Base-by-base conservation (phyloP, 495 filamentous ascomycete species). In the Penicillium daleae region DNA sequence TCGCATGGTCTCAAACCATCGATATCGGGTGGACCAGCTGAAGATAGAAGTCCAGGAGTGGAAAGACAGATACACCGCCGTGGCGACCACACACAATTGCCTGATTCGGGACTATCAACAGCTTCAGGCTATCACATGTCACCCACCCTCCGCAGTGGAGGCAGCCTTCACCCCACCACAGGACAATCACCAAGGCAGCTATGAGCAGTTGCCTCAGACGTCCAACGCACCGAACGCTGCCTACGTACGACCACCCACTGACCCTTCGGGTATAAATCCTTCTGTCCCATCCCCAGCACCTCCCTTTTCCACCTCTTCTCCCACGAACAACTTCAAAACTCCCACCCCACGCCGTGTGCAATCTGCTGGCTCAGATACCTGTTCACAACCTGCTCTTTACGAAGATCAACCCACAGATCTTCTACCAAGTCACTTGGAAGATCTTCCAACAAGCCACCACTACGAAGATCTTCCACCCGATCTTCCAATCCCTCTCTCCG, bases 51-150 rank as follows among this genome's bases (percentile, higher is more conserved):
- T 39, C 15, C 17, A 56, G 21, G 51, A 46, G 12, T 66, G 62
- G 57, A 49, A 27, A 33, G 15, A 12, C 6, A 56, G 22, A 13
- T 60, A 57, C 31, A 17, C 21, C 7, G n/a, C 27, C 13, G 4
- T 65, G 21, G 57, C 57, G 2, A 50, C 24, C 7, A 63, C 33
- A 8, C 56, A 63, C 24, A 63, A 63, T 24, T 56, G n/a, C 22
- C 61, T 63, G 4, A n/a, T 63, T 17, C 26, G 55, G n/a, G 61
- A 63, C 56, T 63, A 63, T 33, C 46, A 52, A 21, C 35, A 42
- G 6, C 40, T 49, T 49, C 59, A 56, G 24, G 33, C 33, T n/a
- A 22, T 26, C 21, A 26, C 54, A 9, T 2, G 35, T 21, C 35
- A 0, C 13, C 24, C 4, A 8, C 27, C 19, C 19, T n/a, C 44